Base-by-base conservation (phyloP, 192 early-diverging fungal genomes). In the Physocladia obscura region DNA sequence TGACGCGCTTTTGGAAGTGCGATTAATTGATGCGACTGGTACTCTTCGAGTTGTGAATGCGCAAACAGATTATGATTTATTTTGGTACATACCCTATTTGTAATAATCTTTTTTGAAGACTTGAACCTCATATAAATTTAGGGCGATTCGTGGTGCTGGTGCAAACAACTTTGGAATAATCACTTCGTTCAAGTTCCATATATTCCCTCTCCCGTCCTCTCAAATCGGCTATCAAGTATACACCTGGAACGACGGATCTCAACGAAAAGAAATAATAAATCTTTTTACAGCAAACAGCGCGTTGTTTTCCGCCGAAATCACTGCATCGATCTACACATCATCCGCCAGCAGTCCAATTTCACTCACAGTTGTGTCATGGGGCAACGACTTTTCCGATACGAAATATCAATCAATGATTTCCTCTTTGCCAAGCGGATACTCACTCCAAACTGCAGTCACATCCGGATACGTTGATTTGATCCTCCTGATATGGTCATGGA, bases 101-200 rank as follows among this genome's bases (percentile, higher is more conserved):
- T 27, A 13, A 19, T 4, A 58, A 19, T 22, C 59, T 50, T 21
- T 13, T 13, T 60, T 29, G 15, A 57, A 29, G 29, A 26, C 27
- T 61, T 30, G 51, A 48, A 24, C 26, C 30, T 31, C 60, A 5
- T 26, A 67, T 36, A 30, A 26, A 4, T 34, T 69, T 55, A 62
- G 67, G 67, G 73, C 73, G 2, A 6, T 74, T 34, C 64, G 63
- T 6, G 73, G 73, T 19, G 63, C 57, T 21, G 73, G 63, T 19
- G 32, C 29, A 19, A 50, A 35, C 24, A 74, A 74, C 67, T 74
- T 74, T 51, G 73, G 63, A 56, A 68, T 74, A 30, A 39, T 73
- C 31, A 74, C 57, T 6, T 58, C 32, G 5, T 71, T 60, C 48
- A 71, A 52, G 44, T 71, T 71, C 40, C 36, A 67, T 6, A 11